Evolutionary conservation across 169 alveolate species (phyloP), one percentile per base, ranked within the genome.

Genomic region (Babesia sp.): DNA sequence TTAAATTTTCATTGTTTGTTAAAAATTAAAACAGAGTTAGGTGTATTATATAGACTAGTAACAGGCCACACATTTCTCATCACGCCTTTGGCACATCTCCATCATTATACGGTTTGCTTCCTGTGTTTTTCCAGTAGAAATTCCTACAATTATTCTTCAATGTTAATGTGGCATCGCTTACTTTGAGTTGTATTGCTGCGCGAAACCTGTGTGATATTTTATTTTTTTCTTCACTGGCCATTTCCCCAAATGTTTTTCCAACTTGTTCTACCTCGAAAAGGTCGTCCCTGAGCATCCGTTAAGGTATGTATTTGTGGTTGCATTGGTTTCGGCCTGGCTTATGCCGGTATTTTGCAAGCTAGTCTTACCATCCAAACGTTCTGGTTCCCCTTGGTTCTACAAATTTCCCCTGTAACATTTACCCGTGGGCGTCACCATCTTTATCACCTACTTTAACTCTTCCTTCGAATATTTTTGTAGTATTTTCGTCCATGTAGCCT

Each of bases 161-260:
- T 53, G 11, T 0, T 20, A 53, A 20, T n/a, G 11, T 0, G 76
- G 9, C 2, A n/a, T n/a, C 3, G 11, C 63, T 22, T 51, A 79
- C 87, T 60, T 70, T 79, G 24, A 79, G 71, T 45, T 79, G 41
- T 6, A 24, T 42, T 22, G 60, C 85, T 11, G 89, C 89, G n/a
- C 28, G 48, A 57, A 46, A 71, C 66, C 89, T 61, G 54, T 81
- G 85, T 20, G 89, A 81, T 41, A 61, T 26, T 33, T 26, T 41
- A 42, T 56, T 72, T 39, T 66, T 81, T 51, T 81, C 89, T 1
- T 61, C 79, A 5, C 28, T 50, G 0, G 76, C 48, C 79, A 81
- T 45, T 46, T 81, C 83, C 14, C 61, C 66, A 56, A 34, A 81
- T 34, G 89, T 81, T 39, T 54, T 61, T 12, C 51, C 72, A 20